A percentile compares a stretch with the other conserved stretches of the same genome.
Conservation (phyloP, 306 rosid genomes). For the Pyrus bretschneideri region DNA sequence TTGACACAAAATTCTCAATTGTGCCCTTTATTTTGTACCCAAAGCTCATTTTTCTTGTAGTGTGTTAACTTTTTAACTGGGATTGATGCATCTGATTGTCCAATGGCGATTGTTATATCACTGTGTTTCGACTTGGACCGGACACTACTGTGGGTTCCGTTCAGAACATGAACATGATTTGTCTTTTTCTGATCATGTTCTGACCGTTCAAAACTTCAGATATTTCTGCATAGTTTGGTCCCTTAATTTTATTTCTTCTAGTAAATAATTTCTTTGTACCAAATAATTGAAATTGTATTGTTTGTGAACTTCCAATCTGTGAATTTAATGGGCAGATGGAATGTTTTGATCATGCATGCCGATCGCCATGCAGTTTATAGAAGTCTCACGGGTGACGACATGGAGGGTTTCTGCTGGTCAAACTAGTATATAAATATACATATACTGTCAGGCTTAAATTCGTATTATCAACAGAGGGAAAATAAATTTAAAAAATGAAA, state of each 20-base stretch:
- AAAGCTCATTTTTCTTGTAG: no score
- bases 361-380: not conserved
- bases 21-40: no score
- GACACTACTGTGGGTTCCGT: slow-evolving; percentile 31
- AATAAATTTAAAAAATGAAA: not conserved
- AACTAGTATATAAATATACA: not conserved
- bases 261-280: not conserved
- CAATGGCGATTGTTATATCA: slow-evolving; percentile 38
- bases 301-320: not conserved
- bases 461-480: not conserved
- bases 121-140: slow-evolving; percentile 42
- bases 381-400: not conserved
- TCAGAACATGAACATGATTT: slow-evolving; percentile 34
- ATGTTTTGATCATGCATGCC: not conserved
- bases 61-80: slow-evolving; percentile 18
- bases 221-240: not conserved
- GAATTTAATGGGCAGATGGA: not conserved
- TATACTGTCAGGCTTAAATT: not conserved
- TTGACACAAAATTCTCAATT: no score
- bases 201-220: not conserved
- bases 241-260: not conserved
- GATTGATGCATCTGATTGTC: slow-evolving; percentile 34
- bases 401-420: not conserved
- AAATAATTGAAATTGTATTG: not conserved
- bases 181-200: slow-evolving; percentile 17